phyloP scores from a whole-genome alignment of 2,329 filamentous ascomycete species.

The Cytospora leucostoma region DNA sequence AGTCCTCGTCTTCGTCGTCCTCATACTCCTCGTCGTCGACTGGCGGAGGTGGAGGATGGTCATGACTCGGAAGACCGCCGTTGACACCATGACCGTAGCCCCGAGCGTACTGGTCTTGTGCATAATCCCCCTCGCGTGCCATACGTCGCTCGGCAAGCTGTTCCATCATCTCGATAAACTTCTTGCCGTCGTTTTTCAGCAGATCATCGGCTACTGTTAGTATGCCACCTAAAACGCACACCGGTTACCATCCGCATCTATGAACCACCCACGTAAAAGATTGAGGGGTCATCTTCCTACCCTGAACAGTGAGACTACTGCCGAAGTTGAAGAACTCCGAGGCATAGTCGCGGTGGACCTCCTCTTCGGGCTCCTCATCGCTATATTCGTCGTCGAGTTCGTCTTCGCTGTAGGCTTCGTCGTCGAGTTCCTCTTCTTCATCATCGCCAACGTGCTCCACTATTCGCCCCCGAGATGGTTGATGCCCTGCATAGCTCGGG shows the following conservation, averaged over 20 bases:
- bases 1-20: constrained; percentile 57
- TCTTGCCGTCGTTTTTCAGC: constrained; percentile 97
- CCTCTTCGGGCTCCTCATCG: constrained; percentile 59
- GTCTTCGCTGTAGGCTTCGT: constrained; percentile 62
- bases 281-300: constrained; percentile 45
- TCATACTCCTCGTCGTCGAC: constrained; percentile 61
- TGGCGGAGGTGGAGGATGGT: constrained; percentile 71
- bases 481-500: constrained; percentile 62
- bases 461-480: constrained; percentile 75
- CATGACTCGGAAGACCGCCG: constrained; percentile 63
- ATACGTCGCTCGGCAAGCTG: constrained; percentile 95
- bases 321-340: constrained; percentile 96
- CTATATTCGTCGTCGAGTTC: constrained; percentile 67
- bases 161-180: constrained; percentile 99
- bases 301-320: constrained; percentile 93
- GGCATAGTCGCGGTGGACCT: constrained; percentile 62
- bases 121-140: constrained; percentile 86
- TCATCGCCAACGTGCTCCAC: constrained; percentile 64
- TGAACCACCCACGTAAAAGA: constrained; percentile 24
- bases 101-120: constrained; percentile 54
- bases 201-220: constrained; percentile 98
- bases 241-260: constrained; percentile 33
- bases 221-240: constrained; percentile 75
- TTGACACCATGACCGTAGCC: constrained; percentile 47
- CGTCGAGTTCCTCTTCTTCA: constrained; percentile 57